Evolutionary conservation across 2,329 filamentous ascomycete species (phyloP).

Genomic region (Dendrostoma leiphaemia): DNA sequence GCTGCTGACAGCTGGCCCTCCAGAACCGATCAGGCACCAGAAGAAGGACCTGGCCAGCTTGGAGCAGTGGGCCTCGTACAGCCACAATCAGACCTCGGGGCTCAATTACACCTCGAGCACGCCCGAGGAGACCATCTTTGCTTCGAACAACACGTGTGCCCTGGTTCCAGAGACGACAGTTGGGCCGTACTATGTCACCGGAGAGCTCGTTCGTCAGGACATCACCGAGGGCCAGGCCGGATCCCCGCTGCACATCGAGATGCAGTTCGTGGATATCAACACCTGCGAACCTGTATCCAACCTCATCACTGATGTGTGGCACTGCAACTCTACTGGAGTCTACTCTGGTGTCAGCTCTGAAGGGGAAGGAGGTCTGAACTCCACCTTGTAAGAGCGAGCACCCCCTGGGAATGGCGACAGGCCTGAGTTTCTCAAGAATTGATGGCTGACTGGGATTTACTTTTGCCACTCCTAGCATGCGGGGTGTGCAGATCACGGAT

Average conservation of each 20-base stretch:
- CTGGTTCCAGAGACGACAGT: conserved; percentile 36
- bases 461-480: too few relatives aligned
- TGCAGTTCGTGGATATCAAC: conserved; percentile 44
- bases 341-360: conserved; percentile 34
- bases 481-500: conserved; percentile 46
- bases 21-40: conserved; percentile 2
- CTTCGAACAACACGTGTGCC: conserved; percentile 7
- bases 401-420: too few relatives aligned
- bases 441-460: too few relatives aligned
- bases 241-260: conserved; percentile 39
- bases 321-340: conserved; percentile 43
- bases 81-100: not conserved
- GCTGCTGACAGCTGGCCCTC: not conserved
- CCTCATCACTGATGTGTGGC: conserved; percentile 44
- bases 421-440: too few relatives aligned
- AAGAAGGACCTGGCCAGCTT: conserved; percentile 5
- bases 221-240: conserved; percentile 37
- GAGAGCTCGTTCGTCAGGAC: conserved; percentile 39
- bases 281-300: conserved; percentile 39
- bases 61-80: not conserved
- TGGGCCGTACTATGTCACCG: conserved; percentile 43
- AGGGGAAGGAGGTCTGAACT: conserved; percentile 32
- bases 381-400: too few relatives aligned
- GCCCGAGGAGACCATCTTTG: not conserved
- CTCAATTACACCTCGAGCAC: not conserved